Base-by-base conservation (phyloP, 2,329 filamentous ascomycete species). In the Didymella pinodella region DNA sequence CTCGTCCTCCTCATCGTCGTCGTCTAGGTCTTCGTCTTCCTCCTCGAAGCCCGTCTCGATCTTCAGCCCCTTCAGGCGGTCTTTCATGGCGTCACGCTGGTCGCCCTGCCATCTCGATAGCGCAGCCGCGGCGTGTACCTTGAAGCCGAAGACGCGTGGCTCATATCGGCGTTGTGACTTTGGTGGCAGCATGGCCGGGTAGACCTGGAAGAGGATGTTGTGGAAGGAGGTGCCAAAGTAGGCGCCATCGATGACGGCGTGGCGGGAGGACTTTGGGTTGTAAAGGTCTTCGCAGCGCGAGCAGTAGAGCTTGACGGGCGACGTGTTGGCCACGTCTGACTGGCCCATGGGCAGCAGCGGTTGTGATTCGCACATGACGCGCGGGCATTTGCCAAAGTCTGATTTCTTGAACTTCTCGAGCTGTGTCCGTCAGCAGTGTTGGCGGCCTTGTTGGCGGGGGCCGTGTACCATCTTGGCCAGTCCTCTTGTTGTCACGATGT, bases 171-270 rank as follows among this genome's bases (percentile, higher is more conserved):
- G 88, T 63, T 88, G 84, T 68, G 88, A 92, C 84, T 98, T 99
- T 66, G 88, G 83, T 3, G 95, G 95, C 50, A 96, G 88, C 68
- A 99, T 85, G 25, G 91, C 88, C 6, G 95, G 94, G 77, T 98
- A 98, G 54, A 99, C 95, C 78, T 99, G 95, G 83, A 99, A 98
- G 63, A 99, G 88, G 79, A 99, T 97, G 81, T 97, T 97, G 84
- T 97, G 94, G 84, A 99, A 99, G 2, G 92, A 96, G 47, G 94
- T 93, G 68, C 95, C 95, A 69, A 99, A 99, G 84, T 98, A 99
- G 65, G 95, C 95, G 64, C 95, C 95, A 76, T 99, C 95, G 72
- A 99, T 97, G 59, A 90, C 86, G 49, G 93, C 93, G 79, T 99
- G 95, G 28, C 95, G 92, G 20, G 92, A 94, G 3, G 95, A 98